These are phyloP conservation scores for Plasmodium reichenowi DNA, from an alignment of 169 alveolate species.

Conservation along the genomic window DNA sequence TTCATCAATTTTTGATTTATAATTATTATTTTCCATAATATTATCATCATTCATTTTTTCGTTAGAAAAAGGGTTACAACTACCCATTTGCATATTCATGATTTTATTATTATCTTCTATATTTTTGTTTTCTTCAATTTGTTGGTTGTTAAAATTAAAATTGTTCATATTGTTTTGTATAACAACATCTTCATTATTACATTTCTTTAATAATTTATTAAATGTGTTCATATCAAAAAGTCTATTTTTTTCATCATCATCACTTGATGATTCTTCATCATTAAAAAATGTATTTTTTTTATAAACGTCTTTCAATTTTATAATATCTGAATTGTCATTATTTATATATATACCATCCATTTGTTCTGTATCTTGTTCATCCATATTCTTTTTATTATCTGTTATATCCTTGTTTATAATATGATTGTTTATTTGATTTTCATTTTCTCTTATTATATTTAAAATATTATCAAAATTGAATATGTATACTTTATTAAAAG, in stretches of 20 bases:
- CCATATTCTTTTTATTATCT: neutral
- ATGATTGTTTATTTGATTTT: neutral
- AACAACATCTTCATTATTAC: neutral
- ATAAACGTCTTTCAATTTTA: constrained; percentile 46
- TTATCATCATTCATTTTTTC: too few species aligned
- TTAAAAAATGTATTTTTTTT: constrained; percentile 26
- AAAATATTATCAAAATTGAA: constrained; percentile 57
- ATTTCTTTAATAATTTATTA: too few species aligned
- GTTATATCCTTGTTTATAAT: neutral
- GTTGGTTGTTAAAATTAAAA: neutral
- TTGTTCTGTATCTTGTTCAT: constrained; percentile 9
- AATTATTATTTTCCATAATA: neutral
- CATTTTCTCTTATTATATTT: constrained; percentile 11
- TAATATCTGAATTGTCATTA: constrained; percentile 1
- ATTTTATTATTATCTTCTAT: constrained; percentile 1
- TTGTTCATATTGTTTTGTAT: neutral
- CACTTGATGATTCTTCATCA: neutral
- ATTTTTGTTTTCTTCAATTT: neutral
- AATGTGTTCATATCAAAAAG: too few species aligned
- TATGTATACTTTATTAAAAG: constrained; percentile 59
- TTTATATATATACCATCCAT: neutral
- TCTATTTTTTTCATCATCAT: neutral
- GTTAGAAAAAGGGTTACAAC: too few species aligned
- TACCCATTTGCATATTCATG: neutral
- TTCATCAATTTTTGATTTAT: too few species aligned